Conservation (phyloP, 1,284 basidiomycete genomes). For the Melampsora larici-populina region DNA sequence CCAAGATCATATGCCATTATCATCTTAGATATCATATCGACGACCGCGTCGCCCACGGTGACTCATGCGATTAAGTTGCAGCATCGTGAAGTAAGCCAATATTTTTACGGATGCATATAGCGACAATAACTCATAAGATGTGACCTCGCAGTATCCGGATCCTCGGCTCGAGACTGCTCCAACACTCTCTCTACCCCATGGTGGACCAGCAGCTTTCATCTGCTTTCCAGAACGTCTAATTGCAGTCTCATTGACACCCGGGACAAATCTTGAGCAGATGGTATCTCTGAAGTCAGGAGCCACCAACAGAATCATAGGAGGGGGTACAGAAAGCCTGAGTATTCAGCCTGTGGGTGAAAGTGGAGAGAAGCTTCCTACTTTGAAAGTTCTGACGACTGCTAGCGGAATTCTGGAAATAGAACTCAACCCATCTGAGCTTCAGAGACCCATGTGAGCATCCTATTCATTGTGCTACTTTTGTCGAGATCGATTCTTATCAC, state of each 20-base stretch:
- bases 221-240: conserved; percentile 45
- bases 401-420: too few species aligned
- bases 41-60: conserved; percentile 22
- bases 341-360: conserved; percentile 25
- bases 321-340: conserved; percentile 16
- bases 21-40: conserved; percentile 32
- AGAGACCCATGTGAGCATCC: conserved; percentile 8
- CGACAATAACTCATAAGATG: neutral
- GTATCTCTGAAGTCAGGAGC: conserved; percentile 20
- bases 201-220: conserved; percentile 50
- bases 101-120: neutral
- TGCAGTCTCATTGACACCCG: too few species aligned
- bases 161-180: conserved; percentile 49
- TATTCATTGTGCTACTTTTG: neutral
- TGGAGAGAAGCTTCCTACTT: conserved; percentile 24
- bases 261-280: conserved; percentile 26
- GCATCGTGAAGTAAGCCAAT: conserved; percentile 34
- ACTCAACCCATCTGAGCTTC: conserved; percentile 29
- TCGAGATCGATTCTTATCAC: neutral
- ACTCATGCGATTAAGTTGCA: too few species aligned
- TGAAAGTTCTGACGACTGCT: conserved; percentile 46
- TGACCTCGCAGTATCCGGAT: conserved; percentile 44
- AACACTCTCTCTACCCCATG: conserved; percentile 48
- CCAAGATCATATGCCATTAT: conserved; percentile 41
- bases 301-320: conserved; percentile 31